These are phyloP conservation scores for Chaetomium globosum DNA, from an alignment of 2,329 filamentous ascomycete species.

Conservation along the genomic window DNA sequence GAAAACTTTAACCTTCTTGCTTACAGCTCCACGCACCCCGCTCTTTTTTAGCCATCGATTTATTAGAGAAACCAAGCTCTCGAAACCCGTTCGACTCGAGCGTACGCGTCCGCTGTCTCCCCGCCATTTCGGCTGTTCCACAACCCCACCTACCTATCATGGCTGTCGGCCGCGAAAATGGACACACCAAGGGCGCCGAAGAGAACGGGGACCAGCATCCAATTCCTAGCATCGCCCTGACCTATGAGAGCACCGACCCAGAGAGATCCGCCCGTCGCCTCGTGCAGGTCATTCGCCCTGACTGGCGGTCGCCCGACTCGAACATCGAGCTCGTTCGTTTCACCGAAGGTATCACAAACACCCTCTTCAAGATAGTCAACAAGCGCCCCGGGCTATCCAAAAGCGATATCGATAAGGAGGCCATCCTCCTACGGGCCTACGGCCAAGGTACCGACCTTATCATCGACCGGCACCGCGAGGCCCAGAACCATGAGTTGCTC, in stretches of 20 bases:
- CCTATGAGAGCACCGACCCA: conserved; percentile 76
- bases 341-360: conserved; percentile 98
- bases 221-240: conserved; percentile 69
- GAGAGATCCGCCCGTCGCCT: conserved; percentile 78
- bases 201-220: conserved; percentile 47
- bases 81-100: not conserved
- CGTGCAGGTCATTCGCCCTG: conserved; percentile 75
- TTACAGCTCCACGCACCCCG: not conserved
- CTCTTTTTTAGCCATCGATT: not conserved
- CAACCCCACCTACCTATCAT: conserved; percentile 23
- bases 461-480: conserved; percentile 90
- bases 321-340: conserved; percentile 85
- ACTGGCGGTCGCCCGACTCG: conserved; percentile 73
- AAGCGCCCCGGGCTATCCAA: conserved; percentile 67
- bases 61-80: not conserved
- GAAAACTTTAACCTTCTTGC: not conserved
- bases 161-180: conserved; percentile 34
- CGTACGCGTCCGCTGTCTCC: not conserved
- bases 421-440: conserved; percentile 88
- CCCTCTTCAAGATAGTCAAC: conserved; percentile 77
- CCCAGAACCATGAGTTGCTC: conserved; percentile 79
- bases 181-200: conserved; percentile 30
- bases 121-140: not conserved
- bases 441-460: conserved; percentile 91
- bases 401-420: conserved; percentile 78